Percentiles rank a stretch among this genome's conserved stretches.
These are phyloP conservation scores for Prunus mongolica DNA, from an alignment of 306 rosid genomes.

Conservation along the genomic window DNA sequence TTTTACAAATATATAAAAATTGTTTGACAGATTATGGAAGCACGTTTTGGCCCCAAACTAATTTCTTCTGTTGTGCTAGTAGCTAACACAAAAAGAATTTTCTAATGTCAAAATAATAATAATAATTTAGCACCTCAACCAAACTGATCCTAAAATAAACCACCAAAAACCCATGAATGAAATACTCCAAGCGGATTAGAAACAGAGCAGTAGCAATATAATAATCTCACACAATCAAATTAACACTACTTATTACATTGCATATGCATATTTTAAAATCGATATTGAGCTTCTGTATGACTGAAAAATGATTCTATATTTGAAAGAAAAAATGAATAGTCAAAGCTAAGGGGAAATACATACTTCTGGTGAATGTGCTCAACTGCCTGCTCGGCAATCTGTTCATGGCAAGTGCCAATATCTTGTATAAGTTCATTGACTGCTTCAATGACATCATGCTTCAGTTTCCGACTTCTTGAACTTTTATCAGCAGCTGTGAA, in stretches of 20 bases:
- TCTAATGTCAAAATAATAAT: neutral
- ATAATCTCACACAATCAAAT: neutral
- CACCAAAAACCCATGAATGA: neutral
- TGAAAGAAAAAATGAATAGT: slow-evolving; percentile 5
- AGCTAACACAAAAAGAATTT: neutral
- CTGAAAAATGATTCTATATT: neutral
- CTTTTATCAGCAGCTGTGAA: slow-evolving; percentile 84
- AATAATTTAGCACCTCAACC: neutral
- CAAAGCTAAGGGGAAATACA: slow-evolving; percentile 14
- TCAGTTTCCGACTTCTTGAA: slow-evolving; percentile 72
- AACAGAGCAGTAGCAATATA: neutral
- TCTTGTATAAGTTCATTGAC: slow-evolving; percentile 96
- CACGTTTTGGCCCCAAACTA: neutral
- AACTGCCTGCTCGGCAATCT: slow-evolving; percentile 97
- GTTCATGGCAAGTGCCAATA: slow-evolving; percentile 79
- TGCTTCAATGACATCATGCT: slow-evolving; percentile 98
- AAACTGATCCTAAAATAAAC: neutral
- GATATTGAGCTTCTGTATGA: neutral
- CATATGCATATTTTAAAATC: neutral
- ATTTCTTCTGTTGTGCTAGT: neutral
- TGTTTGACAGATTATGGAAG: neutral
- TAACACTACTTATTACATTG: neutral
- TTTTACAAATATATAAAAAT: neutral
- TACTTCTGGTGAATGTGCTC: slow-evolving; percentile 99
- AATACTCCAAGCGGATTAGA: neutral